phyloP scores from a whole-genome alignment of 148 eudicot genomes.

The Spergularia marina region DNA sequence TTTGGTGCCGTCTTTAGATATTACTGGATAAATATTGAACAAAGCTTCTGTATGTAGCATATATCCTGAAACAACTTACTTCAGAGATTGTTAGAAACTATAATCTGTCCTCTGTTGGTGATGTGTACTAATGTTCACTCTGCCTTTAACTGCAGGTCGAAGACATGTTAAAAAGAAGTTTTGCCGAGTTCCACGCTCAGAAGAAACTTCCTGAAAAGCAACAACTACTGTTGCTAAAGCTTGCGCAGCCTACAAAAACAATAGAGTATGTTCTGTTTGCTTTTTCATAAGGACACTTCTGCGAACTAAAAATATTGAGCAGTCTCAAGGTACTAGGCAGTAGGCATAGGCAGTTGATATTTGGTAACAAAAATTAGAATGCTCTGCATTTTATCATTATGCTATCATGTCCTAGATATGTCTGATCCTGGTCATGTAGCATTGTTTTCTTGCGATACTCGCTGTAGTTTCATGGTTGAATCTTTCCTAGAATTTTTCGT shows the following conservation, averaged over 20 bases:
- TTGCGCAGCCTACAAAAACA: conserved; percentile 78
- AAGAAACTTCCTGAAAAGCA: conserved; percentile 92
- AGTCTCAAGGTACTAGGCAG: background rate
- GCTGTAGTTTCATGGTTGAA: background rate
- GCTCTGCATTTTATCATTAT: background rate
- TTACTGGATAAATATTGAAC: background rate
- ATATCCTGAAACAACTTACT: background rate
- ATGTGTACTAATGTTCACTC: background rate
- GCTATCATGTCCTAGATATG: background rate
- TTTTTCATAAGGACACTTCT: background rate
- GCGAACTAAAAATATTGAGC: background rate
- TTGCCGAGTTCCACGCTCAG: conserved; percentile 99
- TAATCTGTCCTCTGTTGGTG: conserved; percentile 1
- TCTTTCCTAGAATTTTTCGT: background rate
- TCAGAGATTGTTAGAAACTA: background rate
- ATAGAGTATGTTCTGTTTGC: conserved; percentile 60
- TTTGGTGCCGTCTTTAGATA: too few relatives aligned
- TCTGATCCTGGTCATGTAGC: background rate
- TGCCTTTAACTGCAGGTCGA: conserved; percentile 58
- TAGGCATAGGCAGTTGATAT: background rate
- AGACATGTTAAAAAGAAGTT: conserved; percentile 99
- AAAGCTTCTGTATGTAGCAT: conserved; percentile 3
- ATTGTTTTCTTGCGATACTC: background rate
- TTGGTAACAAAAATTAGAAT: background rate
- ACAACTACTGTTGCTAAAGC: conserved; percentile 77